Base-by-base conservation (phyloP, 768 basidiomycete species). In the Lanmaoa rubissima region DNA sequence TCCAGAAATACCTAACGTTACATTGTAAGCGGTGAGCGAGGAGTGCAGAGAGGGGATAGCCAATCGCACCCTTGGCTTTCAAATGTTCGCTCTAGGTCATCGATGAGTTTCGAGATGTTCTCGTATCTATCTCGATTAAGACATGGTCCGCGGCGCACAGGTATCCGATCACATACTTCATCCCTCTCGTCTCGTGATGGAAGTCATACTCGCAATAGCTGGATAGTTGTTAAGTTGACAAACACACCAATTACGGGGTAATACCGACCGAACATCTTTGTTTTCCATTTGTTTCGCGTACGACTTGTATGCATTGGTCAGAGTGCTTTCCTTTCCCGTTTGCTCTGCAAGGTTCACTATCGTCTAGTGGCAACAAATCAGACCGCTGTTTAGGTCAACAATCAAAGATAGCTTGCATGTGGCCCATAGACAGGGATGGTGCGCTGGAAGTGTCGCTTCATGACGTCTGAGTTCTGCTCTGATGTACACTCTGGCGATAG, bases 301-400 rank as follows among this genome's bases (percentile, higher is more conserved):
- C 36, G 90, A 82, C 44, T 83, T 76, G 68, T 92, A 99, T 16
- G 87, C 91, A 51, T 81, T 75, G 0, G 94, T 92, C 11, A 98
- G 81, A 2, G 76, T 75, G 0, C 81, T 87, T 73, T 99, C 97
- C 67, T 90, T 97, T 12, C 97, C 97, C 8, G 84, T 79, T 65
- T 90, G 85, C 68, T 98, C 97, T 2, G 95, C 91, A 9, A 99
- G 79, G 69, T 98, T 97, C 53, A 99, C 80, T 57, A 90, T 79
- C 2, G 84, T 85, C 90, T 96, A 34, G 58, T 17, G 26, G 44
- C 19, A 24, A 43, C 48, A 38, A 48, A 28, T 50, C 51, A 49
- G 59, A 62, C 19, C 48, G n/a, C 4, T 38, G 26, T 53, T 53
- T 53, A 16, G 26, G 26, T 40, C 48, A 53, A 44, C 31, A 55